Percentiles rank a stretch among this genome's conserved stretches.
Evolutionary conservation across 305 asterid species (phyloP).

Genomic region (Fraxinus ornus): DNA sequence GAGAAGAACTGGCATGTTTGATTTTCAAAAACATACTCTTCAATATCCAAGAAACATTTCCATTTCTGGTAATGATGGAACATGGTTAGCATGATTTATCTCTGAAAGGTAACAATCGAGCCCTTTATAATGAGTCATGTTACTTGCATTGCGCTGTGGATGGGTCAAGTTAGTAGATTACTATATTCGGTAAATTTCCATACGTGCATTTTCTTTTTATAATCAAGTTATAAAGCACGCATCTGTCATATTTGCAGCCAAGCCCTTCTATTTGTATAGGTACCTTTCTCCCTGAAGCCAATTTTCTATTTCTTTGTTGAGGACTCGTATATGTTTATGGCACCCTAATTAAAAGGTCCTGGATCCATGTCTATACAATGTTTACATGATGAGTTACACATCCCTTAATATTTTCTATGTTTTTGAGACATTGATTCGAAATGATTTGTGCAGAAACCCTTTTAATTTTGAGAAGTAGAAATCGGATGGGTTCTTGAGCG

Average conservation of each 20-base stretch:
- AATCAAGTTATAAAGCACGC: background rate
- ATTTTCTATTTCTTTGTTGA: background rate
- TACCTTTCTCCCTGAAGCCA: background rate
- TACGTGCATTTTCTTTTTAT: background rate
- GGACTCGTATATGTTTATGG: background rate
- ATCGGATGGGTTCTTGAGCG: background rate
- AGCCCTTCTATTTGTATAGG: background rate
- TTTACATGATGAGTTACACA: background rate
- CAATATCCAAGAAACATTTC: conserved; percentile 19
- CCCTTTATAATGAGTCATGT: background rate
- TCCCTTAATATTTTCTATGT: background rate
- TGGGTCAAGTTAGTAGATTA: background rate
- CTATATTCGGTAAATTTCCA: background rate
- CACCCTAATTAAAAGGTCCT: background rate
- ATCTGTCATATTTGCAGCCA: background rate
- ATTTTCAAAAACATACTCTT: background rate
- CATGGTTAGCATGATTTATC: conserved; percentile 26
- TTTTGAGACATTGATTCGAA: background rate
- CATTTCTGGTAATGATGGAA: conserved; percentile 27
- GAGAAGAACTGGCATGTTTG: background rate
- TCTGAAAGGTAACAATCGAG: conserved; percentile 27
- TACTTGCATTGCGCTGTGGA: background rate
- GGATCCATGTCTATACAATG: background rate
- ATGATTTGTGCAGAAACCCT: background rate
- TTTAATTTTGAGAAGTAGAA: background rate